These are phyloP conservation scores for Aspergillus conjunctus DNA, from an alignment of 495 filamentous ascomycete genomes.

Conservation along the genomic window DNA sequence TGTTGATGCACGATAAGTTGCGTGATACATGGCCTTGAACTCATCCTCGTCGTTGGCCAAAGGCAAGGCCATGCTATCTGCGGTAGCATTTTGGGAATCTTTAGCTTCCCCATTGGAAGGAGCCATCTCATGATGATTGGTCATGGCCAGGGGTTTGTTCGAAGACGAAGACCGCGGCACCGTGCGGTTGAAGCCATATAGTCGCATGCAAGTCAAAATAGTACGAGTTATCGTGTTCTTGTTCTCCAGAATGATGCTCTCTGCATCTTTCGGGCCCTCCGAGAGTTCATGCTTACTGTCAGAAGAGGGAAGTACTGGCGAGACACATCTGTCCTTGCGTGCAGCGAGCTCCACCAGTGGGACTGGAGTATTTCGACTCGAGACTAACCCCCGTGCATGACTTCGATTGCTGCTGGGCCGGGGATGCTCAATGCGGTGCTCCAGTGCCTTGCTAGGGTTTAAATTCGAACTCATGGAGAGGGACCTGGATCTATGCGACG, in stretches of 20 bases:
- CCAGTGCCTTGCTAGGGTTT: constrained; percentile 28
- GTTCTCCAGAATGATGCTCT: constrained; percentile 43
- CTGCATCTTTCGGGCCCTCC: constrained; percentile 32
- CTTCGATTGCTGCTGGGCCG: constrained; percentile 30
- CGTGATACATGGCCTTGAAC: constrained; percentile 67
- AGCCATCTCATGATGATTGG: constrained; percentile 23
- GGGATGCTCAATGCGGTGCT: constrained; percentile 19
- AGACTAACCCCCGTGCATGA: constrained; percentile 17
- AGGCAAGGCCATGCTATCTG: constrained; percentile 11
- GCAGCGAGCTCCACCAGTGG: constrained; percentile 30
- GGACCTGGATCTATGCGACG: constrained; percentile 39
- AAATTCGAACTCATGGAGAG: constrained; percentile 42
- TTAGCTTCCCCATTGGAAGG: constrained; percentile 17
- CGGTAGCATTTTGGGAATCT: constrained; percentile 15
- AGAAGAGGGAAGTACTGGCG: constrained; percentile 23
- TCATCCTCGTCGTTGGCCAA: constrained; percentile 54
- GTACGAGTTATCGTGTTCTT: constrained; percentile 50
- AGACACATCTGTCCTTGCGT: constrained; percentile 22
- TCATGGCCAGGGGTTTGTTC: constrained; percentile 21
- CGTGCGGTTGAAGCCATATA: constrained; percentile 60
- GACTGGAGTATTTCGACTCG: constrained; percentile 30
- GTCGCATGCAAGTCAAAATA: constrained; percentile 64
- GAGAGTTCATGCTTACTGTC: constrained; percentile 22
- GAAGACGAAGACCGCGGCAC: constrained; percentile 28
- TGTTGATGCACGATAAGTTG: constrained; percentile 61